These are phyloP conservation scores for Blastocystis sp. DNA, from an alignment of 352 stramenopile species.

Conservation along the genomic window DNA sequence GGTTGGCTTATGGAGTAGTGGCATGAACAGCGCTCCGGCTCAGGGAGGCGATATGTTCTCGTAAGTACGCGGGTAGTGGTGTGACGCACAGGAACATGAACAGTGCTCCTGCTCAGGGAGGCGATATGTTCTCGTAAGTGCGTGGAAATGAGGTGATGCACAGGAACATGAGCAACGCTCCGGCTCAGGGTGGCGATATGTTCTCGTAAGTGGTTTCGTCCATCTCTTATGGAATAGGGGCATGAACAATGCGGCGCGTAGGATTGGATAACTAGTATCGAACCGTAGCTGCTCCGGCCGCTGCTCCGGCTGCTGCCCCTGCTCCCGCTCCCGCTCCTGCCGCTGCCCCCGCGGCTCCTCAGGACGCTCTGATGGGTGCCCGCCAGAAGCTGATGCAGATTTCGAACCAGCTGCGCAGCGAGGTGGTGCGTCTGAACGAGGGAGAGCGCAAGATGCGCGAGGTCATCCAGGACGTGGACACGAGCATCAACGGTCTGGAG, in stretches of 20 bases:
- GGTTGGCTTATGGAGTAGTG: constrained; percentile 12
- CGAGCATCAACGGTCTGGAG: constrained; percentile 3
- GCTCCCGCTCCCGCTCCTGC: constrained; percentile 51
- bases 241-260: constrained; percentile 25
- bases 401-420: constrained; percentile 67
- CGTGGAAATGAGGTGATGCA: neutral
- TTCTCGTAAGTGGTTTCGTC: constrained; percentile 44
- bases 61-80: constrained; percentile 5
- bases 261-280: neutral
- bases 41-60: constrained; percentile 64
- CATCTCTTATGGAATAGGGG: constrained; percentile 4
- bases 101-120: neutral
- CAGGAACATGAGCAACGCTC: too few relatives aligned
- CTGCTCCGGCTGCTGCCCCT: constrained; percentile 29
- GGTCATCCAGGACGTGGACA: constrained; percentile 8
- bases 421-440: constrained; percentile 64
- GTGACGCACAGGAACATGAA: too few relatives aligned
- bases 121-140: constrained; percentile 63
- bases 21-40: constrained; percentile 31
- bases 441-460: constrained; percentile 65
- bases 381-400: constrained; percentile 69
- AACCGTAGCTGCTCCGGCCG: constrained; percentile 17
- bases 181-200: constrained; percentile 32
- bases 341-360: neutral
- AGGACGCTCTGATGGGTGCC: constrained; percentile 61